These are phyloP conservation scores for Debaryomyces hansenii DNA, from an alignment of 805 yeast species.

Conservation along the genomic window DNA sequence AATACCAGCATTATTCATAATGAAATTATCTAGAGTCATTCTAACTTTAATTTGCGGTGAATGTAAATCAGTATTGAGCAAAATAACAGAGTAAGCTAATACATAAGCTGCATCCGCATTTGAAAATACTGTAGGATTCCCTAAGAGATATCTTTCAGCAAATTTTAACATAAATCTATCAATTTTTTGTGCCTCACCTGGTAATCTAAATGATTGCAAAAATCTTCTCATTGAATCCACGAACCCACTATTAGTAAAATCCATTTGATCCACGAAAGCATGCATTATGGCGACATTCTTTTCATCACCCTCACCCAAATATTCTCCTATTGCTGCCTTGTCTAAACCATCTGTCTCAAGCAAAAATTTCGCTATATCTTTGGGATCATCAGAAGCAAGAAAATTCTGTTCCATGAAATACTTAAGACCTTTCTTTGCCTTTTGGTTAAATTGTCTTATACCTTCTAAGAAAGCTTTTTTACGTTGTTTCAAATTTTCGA, in stretches of 20 bases:
- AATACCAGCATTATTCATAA: constrained; percentile 85
- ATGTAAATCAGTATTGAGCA: constrained; percentile 94
- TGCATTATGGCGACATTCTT: constrained; percentile 83
- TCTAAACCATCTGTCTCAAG: constrained; percentile 73
- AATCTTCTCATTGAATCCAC: constrained; percentile 84
- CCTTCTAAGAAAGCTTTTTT: constrained; percentile 82
- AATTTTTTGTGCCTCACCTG: constrained; percentile 98
- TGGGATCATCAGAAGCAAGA: constrained; percentile 59
- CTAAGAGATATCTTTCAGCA: constrained; percentile 87
- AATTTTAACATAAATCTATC: constrained; percentile 96
- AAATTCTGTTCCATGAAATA: constrained; percentile 63
- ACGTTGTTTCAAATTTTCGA: constrained; percentile 78
- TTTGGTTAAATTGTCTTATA: constrained; percentile 74
- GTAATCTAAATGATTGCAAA: constrained; percentile 86
- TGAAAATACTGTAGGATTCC: constrained; percentile 84
- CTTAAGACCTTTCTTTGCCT: constrained; percentile 78
- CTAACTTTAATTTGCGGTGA: constrained; percentile 80
- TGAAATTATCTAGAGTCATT: constrained; percentile 86
- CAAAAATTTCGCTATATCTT: constrained; percentile 72
- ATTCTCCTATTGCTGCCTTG: constrained; percentile 85
- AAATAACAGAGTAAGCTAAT: constrained; percentile 84
- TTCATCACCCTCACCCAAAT: constrained; percentile 84
- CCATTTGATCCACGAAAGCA: constrained; percentile 86
- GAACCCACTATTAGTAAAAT: constrained; percentile 66
- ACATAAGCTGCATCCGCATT: constrained; percentile 95